A percentile compares a stretch with the other conserved stretches of the same genome.
These are phyloP conservation scores for Zygoascus bituminiphila DNA, from an alignment of 805 yeast genomes.

Conservation along the genomic window DNA sequence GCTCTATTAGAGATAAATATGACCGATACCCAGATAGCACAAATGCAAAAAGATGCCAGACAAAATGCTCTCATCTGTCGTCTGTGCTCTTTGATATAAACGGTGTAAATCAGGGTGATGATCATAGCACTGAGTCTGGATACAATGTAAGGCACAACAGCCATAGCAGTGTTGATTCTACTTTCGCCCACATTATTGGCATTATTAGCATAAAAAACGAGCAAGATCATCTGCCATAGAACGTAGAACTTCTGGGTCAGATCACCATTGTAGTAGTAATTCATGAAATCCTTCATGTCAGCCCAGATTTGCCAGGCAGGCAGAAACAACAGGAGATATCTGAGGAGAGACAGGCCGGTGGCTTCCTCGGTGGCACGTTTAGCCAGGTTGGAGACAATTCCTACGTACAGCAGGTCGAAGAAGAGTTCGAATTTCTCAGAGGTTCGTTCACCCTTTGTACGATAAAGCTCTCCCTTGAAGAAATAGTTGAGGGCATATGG, in stretches of 20 bases:
- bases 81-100: slow-evolving; percentile 38
- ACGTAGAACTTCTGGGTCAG: slow-evolving; percentile 44
- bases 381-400: slow-evolving; percentile 53
- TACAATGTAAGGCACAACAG: slow-evolving; percentile 41
- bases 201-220: slow-evolving; percentile 46
- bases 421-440: slow-evolving; percentile 49
- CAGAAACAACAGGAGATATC: slow-evolving; percentile 42
- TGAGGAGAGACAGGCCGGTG: slow-evolving; percentile 38
- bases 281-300: slow-evolving; percentile 56
- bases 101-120: slow-evolving; percentile 34
- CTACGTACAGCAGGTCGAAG: slow-evolving; percentile 56
- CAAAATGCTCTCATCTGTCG: slow-evolving; percentile 40
- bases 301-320: slow-evolving; percentile 61
- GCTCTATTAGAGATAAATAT: slow-evolving; percentile 40
- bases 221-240: slow-evolving; percentile 43
- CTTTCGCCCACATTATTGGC: slow-evolving; percentile 34
- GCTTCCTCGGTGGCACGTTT: slow-evolving; percentile 44
- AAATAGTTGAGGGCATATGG: slow-evolving; percentile 59
- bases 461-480: slow-evolving; percentile 45
- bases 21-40: slow-evolving; percentile 43
- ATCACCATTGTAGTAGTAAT: slow-evolving; percentile 56
- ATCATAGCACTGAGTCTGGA: slow-evolving; percentile 37
- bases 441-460: slow-evolving; percentile 49
- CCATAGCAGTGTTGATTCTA: slow-evolving; percentile 32
- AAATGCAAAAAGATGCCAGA: slow-evolving; percentile 27